Evolutionary conservation across 768 basidiomycete genomes (phyloP), one percentile per base, ranked within the genome.

Genomic region (Rhodotorula kratochvilovae): DNA sequence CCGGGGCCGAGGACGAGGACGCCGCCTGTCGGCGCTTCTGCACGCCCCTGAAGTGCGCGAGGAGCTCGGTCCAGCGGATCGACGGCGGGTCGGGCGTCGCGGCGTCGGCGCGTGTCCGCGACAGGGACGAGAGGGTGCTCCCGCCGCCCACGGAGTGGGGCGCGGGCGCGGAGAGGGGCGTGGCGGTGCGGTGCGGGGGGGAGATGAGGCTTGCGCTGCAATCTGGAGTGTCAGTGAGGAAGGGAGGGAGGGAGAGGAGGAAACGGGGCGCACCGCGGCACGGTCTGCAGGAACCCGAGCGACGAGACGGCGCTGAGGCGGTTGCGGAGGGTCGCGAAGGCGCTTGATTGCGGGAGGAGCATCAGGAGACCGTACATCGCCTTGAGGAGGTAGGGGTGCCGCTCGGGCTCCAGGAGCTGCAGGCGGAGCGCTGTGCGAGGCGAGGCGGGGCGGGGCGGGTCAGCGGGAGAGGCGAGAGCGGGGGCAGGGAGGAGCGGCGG

Each of bases 301-400:
- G 95, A 91, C 80, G 93, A 94, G 59, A 98, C 93, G 1, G 94
- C 92, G 74, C 90, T 94, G 55, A 99, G 83, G 33, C 96, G 88
- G 81, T 96, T 97, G 50, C 94, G 86, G 33, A 99, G 84, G 1
- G 95, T 95, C 16, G 92, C 87, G 77, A 99, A 99, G 5, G 96
- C 96, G 33, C 90, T 89, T 78, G 93, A 96, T 82, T 99, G 96
- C 1, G 96, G 96, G 16, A 99, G 82, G 64, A 98, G 83, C 96
- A 99, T 99, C 69, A 99, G 83, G 15, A 99, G 83, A 4, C 96
- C 96, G 79, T 99, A 99, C 7, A 99, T 84, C 77, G 94, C 97
- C 79, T 99, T 99, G 86, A 93, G 95, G 36, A 99, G 84, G 81
- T 91, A 90, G 0, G 95, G 95, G 79, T 97, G 89, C 87, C 88